Conservation (phyloP, 768 basidiomycete species). For the Russula griseocarnosa region DNA sequence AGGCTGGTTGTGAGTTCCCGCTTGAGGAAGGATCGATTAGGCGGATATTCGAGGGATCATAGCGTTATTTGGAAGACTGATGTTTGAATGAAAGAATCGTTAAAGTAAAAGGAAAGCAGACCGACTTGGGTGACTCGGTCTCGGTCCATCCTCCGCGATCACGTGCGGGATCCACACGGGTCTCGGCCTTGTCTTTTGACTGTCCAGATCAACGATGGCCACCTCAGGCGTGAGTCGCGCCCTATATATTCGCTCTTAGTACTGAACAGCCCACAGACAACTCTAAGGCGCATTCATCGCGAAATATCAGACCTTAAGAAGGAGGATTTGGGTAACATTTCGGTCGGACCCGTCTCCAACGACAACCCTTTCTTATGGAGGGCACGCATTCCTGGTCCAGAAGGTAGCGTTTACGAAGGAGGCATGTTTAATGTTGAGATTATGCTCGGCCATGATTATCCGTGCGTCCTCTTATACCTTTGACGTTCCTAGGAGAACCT, state of each 20-base stretch:
- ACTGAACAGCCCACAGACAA: constrained; percentile 40
- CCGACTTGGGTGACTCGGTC: background rate
- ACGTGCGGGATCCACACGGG: background rate
- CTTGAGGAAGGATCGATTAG: constrained; percentile 25
- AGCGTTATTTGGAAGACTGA: constrained; percentile 20
- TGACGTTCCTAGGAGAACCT: background rate
- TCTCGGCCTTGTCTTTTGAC: background rate
- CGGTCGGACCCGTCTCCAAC: constrained; percentile 56
- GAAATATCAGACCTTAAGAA: constrained; percentile 78
- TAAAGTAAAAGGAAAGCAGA: background rate
- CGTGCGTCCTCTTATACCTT: constrained; percentile 44
- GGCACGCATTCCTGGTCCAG: constrained; percentile 75
- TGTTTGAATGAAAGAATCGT: background rate
- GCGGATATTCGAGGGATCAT: constrained; percentile 59
- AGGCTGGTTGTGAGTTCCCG: background rate
- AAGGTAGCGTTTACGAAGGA: constrained; percentile 78
- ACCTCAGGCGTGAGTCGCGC: constrained; percentile 21
- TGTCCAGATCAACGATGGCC: background rate
- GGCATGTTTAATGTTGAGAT: constrained; percentile 71
- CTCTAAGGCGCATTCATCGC: constrained; percentile 78
- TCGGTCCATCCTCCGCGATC: constrained; percentile 11
- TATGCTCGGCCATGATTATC: constrained; percentile 67
- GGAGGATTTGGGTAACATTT: constrained; percentile 75
- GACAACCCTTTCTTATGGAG: constrained; percentile 70
- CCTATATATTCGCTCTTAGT: background rate